A percentile compares a stretch with the other conserved stretches of the same genome.
Evolutionary conservation across 306 rosid species (phyloP).

Genomic region (Trifolium dubium): DNA sequence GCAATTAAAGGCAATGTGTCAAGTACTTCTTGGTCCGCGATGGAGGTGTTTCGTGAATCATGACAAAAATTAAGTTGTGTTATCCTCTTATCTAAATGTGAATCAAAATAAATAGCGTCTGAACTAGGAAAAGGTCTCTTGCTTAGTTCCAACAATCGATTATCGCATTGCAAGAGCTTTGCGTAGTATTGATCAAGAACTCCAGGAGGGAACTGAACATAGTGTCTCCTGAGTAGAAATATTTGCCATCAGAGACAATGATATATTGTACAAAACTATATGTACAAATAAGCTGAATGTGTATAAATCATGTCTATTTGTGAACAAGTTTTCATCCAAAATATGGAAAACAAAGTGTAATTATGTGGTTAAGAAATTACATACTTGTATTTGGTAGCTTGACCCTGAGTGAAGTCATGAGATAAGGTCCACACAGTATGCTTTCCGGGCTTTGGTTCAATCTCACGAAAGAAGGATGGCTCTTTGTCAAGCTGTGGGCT

Average conservation of each 20-base stretch:
- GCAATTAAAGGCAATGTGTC: background rate
- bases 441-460: conserved; percentile 35
- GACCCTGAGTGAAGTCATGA: conserved; percentile 39
- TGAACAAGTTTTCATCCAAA: background rate
- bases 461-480: conserved; percentile 44
- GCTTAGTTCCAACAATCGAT: conserved; percentile 48
- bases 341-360: background rate
- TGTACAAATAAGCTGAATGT: background rate
- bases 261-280: background rate
- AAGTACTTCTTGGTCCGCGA: background rate
- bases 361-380: background rate
- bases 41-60: background rate
- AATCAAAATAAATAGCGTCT: conserved; percentile 43
- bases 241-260: background rate
- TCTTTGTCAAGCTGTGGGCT: conserved; percentile 38
- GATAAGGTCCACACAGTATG: conserved; percentile 45
- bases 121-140: conserved; percentile 45
- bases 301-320: background rate
- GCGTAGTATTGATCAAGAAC: conserved; percentile 50
- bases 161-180: conserved; percentile 46
- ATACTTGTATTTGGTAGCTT: conserved; percentile 44
- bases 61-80: conserved; percentile 27
- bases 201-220: conserved; percentile 52
- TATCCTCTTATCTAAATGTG: conserved; percentile 26
- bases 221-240: conserved; percentile 41